A percentile compares a stretch with the other conserved stretches of the same genome.
Evolutionary conservation across 805 yeast genomes (phyloP).

Genomic region (Yarrowia phangngaensis): DNA sequence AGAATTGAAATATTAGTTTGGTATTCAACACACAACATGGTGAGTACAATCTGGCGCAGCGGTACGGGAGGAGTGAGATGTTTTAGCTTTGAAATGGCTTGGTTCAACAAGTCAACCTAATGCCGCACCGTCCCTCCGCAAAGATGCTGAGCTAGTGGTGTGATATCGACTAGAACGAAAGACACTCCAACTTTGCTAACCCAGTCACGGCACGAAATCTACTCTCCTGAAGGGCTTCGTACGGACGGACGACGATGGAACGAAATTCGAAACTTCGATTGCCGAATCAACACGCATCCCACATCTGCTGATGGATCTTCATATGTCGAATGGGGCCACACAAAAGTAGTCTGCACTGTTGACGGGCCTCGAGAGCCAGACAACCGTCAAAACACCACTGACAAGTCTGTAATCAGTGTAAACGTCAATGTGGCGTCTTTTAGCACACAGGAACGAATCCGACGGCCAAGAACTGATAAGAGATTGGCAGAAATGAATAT

Average conservation of each 20-base stretch:
- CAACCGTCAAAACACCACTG: constrained; percentile 44
- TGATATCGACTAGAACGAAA: no score
- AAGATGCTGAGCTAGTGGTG: no score
- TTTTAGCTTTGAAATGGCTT: no score
- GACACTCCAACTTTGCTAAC: constrained; percentile 13
- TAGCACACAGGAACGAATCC: constrained; percentile 70
- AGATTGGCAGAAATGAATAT: constrained; percentile 37
- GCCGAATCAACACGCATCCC: constrained; percentile 84
- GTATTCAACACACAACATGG: no score
- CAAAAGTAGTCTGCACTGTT: constrained; percentile 79
- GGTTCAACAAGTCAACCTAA: no score
- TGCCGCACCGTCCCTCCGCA: no score
- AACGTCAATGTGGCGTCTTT: constrained; percentile 74
- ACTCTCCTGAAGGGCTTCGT: constrained; percentile 92
- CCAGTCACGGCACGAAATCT: constrained; percentile 53
- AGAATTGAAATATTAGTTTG: no score
- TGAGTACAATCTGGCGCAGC: no score
- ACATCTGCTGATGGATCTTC: constrained; percentile 83
- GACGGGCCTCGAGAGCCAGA: constrained; percentile 88
- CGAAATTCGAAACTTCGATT: constrained; percentile 77
- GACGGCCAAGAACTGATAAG: constrained; percentile 59
- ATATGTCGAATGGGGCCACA: constrained; percentile 84
- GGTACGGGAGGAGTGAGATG: no score
- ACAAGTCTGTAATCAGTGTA: constrained; percentile 58
- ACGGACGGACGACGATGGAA: constrained; percentile 91